Percentiles rank a stretch among this genome's conserved stretches.
phyloP scores from a whole-genome alignment of 352 stramenopile genomes.

The Phytophthora sp. region DNA sequence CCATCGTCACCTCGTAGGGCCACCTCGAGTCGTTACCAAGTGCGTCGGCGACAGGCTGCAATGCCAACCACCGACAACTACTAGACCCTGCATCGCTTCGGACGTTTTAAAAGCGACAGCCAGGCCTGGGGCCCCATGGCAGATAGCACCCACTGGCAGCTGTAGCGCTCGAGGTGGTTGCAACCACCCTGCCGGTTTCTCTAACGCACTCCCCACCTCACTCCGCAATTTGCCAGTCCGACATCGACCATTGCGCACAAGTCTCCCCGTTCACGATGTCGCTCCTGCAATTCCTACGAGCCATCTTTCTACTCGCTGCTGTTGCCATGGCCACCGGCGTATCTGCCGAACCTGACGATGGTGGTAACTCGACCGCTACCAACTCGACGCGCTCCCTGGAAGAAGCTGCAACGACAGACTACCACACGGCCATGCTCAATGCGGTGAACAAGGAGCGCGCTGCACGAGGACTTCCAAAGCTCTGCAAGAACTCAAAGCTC shows the following conservation, averaged over 20 bases:
- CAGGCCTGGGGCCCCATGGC: constrained; percentile 4
- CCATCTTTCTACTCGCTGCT: constrained; percentile 6
- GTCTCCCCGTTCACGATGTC: constrained; percentile 18
- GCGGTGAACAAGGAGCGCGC: constrained; percentile 56
- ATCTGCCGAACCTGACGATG: constrained; percentile 1
- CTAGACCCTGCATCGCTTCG: neutral
- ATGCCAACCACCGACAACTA: neutral
- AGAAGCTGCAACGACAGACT: constrained; percentile 15
- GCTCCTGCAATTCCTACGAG: constrained; percentile 6
- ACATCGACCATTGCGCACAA: neutral
- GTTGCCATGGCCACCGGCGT: neutral
- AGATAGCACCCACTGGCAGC: too few species aligned
- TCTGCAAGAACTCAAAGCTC: constrained; percentile 53
- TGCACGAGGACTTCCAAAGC: constrained; percentile 31
- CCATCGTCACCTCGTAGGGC: neutral
- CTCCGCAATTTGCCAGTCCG: constrained; percentile 18
- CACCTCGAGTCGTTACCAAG: constrained; percentile 5
- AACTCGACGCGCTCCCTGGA: constrained; percentile 7
- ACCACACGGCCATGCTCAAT: constrained; percentile 38
- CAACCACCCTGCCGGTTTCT: neutral
- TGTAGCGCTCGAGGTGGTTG: constrained; percentile 1
- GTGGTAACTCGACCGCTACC: constrained; percentile 1
- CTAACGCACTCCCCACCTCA: constrained; percentile 1
- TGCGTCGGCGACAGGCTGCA: constrained; percentile 1
- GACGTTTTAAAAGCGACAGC: constrained; percentile 6